These are phyloP conservation scores for Fusarium illudens DNA, from an alignment of 2,329 filamentous ascomycete species.

Conservation along the genomic window DNA sequence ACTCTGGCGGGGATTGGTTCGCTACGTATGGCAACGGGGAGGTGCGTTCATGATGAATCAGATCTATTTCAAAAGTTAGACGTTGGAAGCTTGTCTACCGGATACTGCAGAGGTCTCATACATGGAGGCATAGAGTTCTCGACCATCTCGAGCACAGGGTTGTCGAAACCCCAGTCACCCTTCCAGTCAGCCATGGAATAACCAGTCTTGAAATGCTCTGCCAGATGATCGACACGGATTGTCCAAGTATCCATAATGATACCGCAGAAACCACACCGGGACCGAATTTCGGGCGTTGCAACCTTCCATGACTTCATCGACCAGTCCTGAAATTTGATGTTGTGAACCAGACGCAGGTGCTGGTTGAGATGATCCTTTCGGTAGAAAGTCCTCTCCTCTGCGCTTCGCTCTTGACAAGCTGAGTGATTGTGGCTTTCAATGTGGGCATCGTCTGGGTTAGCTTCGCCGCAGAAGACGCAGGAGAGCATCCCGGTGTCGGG, in stretches of 20 bases:
- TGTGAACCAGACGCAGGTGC: conserved; percentile 69
- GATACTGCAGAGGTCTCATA: conserved; percentile 55
- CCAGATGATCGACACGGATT: conserved; percentile 67
- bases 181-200: conserved; percentile 75
- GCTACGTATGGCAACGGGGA: conserved; percentile 64
- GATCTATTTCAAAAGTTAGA: conserved; percentile 61
- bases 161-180: conserved; percentile 74
- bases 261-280: conserved; percentile 72
- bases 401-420: conserved; percentile 71
- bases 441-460: conserved; percentile 63
- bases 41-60: conserved; percentile 70
- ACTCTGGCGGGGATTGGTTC: conserved; percentile 53
- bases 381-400: conserved; percentile 71
- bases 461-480: conserved; percentile 68
- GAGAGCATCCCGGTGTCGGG: conserved; percentile 65
- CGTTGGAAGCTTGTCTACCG: conserved; percentile 48
- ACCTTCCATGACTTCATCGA: conserved; percentile 73
- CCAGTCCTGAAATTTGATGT: conserved; percentile 68
- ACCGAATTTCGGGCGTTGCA: conserved; percentile 67
- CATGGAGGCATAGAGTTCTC: conserved; percentile 73
- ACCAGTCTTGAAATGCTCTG: conserved; percentile 74
- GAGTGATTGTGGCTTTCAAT: conserved; percentile 67
- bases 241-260: conserved; percentile 69
- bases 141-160: conserved; percentile 67
- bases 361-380: conserved; percentile 74